Base-by-base conservation (phyloP, 257 asterid species). In the Ligustrum vulgare region DNA sequence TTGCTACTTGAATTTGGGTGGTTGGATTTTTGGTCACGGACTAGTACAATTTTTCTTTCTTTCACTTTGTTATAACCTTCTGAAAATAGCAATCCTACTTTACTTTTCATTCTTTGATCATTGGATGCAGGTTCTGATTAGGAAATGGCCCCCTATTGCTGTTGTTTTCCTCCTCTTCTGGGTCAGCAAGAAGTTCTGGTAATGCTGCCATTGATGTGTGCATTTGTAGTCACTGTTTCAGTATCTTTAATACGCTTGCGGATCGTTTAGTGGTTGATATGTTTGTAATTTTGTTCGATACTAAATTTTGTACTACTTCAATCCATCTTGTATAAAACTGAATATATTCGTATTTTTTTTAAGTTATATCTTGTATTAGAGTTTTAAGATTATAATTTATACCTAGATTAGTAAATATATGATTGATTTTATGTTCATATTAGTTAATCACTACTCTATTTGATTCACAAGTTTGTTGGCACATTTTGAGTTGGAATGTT, bases 61-160 rank as follows among this genome's bases (percentile, higher is more conserved):
- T 22, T 58, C 31, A 9, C 23, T 58, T 20, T 0, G 32, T 58
- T 7, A 60, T 23, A 12, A 13, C 58, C 18, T 12, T 31, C 56
- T 18, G 58, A 20, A 28, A 35, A 58, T 45, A 34, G 45, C 33
- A 31, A 65, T 68, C 67, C 34, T 49, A 23, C 18, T 39, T 58
- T 56, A 73, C 22, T 23, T 49, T 10, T 70, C 67, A 77, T 79
- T 71, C 64, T 8, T 58, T 74, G 70, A 45, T 76, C 37, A 36
- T 31, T 51, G 64, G 22, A 67, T 78, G 47, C 68, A 94, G 98
- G 98, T 97, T 79, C 80, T 94, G 86, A 92, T 94, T 77, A 96
- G 94, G 66, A 92, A 92, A 78, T 94, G 96, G 90, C 97, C 98
- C 28, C 97, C 98, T 0, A 91, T 92, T 71, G 98, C 95, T 43